Base-by-base conservation (phyloP, 192 early-diverging fungal genomes). In the Podochytrium sp. region DNA sequence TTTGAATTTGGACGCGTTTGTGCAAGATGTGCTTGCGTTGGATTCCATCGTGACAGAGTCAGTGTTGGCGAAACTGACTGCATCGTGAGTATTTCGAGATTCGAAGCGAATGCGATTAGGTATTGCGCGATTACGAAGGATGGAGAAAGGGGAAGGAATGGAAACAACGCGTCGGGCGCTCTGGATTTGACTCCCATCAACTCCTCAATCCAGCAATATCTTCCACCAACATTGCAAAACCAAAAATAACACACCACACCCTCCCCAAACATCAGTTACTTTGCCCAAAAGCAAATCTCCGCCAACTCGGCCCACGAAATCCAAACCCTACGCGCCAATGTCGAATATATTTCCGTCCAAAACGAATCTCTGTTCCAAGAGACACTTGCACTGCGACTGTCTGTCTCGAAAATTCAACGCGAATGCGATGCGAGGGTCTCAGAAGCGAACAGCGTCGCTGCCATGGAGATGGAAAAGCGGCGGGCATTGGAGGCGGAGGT, bases 11-110 rank as follows among this genome's bases (percentile, higher is more conserved):
- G 78, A 85, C 34, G 40, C 35, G 41, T 70, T 85, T 56, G 65
- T 87, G 18, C 42, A 74, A 64, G 84, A 87, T 66, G 79, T 71
- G 14, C 32, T 71, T 51, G 66, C 59, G 16, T 32, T 83, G 27
- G 76, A 71, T 38, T 30, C 38, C 32, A 53, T 80, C 14, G 66
- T 83, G 12, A 76, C 56, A 4, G 56, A 67, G 20, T 6, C 49
- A 18, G 29, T 58, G 12, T 42, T 76, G 27, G 37, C 33, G 2
- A 40, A 65, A 20, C 37, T 76, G 6, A 29, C 47, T 3, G 18
- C 30, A 20, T 63, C 39, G 75, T 76, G n/a, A 37, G 16, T 18
- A 42, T 25, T 63, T 73, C 38, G 16, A 42, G 62, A 7, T 18
- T 30, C 16, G 49, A 10, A 33, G 14, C 57, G 40, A 34, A 64